A percentile compares a stretch with the other conserved stretches of the same genome.
phyloP scores from a whole-genome alignment of 805 yeast genomes.

The Kuraishia ogatae region DNA sequence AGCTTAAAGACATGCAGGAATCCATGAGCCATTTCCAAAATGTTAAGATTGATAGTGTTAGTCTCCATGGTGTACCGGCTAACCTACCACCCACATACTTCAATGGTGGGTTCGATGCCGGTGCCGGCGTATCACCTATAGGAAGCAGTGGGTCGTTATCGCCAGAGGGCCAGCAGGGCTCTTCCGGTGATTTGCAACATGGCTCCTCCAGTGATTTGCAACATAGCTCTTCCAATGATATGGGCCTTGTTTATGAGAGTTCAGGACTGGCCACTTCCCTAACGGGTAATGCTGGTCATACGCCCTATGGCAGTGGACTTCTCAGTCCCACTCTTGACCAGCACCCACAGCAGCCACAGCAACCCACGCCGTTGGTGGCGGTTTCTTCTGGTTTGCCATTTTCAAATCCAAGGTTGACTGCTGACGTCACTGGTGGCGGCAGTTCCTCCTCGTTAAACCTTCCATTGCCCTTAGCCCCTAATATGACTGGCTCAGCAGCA shows the following conservation, averaged over 20 bases:
- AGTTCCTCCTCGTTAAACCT: not conserved
- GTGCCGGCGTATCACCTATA: not conserved
- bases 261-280: not conserved
- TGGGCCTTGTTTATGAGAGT: not conserved
- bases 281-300: slow-evolving; percentile 1
- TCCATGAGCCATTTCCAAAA: slow-evolving; percentile 68
- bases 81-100: slow-evolving; percentile 26
- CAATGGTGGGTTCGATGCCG: not conserved
- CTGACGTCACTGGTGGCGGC: not conserved
- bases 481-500: slow-evolving; percentile 1
- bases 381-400: not conserved
- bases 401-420: not conserved
- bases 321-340: not conserved
- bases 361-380: not conserved
- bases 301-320: slow-evolving; percentile 5
- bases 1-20: slow-evolving; percentile 65
- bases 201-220: not conserved
- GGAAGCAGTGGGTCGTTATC: not conserved
- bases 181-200: not conserved
- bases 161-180: not conserved
- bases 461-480: not conserved
- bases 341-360: too few species aligned
- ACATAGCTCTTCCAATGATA: not conserved
- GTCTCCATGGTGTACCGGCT: slow-evolving; percentile 62
- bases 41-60: slow-evolving; percentile 71